phyloP scores from a whole-genome alignment of 352 stramenopile genomes.

The Phytophthora citricola region DNA sequence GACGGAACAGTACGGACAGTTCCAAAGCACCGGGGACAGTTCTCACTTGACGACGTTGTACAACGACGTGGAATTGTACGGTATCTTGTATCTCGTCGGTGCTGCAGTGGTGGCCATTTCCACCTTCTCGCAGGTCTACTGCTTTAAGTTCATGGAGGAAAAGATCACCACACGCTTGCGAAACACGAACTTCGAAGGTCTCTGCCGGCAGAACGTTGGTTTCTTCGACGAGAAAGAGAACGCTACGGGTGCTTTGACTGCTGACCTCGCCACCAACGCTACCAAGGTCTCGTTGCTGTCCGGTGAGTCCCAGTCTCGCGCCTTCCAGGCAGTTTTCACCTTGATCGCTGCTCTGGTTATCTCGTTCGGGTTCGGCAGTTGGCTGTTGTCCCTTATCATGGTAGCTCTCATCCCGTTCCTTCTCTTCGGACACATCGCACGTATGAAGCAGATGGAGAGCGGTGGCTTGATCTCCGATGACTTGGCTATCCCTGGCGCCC shows the following conservation, averaged over 20 bases:
- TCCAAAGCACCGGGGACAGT: constrained; percentile 31
- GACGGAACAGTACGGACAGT: constrained; percentile 53
- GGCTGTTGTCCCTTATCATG: constrained; percentile 77
- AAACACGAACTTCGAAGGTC: constrained; percentile 48
- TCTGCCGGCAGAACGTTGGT: constrained; percentile 53
- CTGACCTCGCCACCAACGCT: constrained; percentile 59
- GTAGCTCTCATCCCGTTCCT: constrained; percentile 68
- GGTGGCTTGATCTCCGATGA: constrained; percentile 30
- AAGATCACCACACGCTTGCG: constrained; percentile 56
- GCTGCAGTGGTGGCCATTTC: constrained; percentile 38
- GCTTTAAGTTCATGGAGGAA: constrained; percentile 62
- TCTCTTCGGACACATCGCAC: constrained; percentile 44
- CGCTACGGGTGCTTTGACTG: constrained; percentile 58
- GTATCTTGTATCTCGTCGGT: constrained; percentile 40
- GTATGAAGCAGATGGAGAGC: constrained; percentile 46
- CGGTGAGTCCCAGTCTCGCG: constrained; percentile 52
- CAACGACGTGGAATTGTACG: constrained; percentile 36
- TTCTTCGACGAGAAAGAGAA: constrained; percentile 84
- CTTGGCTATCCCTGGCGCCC: constrained; percentile 40
- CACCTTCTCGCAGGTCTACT: constrained; percentile 49
- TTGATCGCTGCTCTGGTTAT: constrained; percentile 64
- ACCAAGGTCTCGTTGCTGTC: constrained; percentile 57
- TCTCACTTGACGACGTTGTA: constrained; percentile 42
- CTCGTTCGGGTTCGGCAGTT: constrained; percentile 70
- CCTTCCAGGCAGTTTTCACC: constrained; percentile 56